Evolutionary conservation across 2,329 filamentous ascomycete species (phyloP).

Genomic region (Stachybotrys chartarum): DNA sequence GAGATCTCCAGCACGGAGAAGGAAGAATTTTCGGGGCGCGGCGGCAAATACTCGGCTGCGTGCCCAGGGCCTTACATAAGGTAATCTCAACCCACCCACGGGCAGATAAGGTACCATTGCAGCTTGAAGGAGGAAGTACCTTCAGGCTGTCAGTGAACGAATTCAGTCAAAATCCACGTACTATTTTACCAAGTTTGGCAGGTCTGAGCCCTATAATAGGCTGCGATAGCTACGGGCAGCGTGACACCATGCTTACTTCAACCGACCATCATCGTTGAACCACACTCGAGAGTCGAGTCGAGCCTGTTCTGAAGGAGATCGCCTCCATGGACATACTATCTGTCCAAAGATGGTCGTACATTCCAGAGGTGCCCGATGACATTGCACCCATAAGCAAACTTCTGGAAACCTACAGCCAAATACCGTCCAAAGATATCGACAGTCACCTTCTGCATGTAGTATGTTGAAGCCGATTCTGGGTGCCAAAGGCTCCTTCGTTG

Average conservation of each 20-base stretch:
- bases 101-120: too few relatives aligned
- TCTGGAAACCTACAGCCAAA: constrained; percentile 30
- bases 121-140: too few relatives aligned
- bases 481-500: neutral
- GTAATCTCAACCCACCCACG: neutral
- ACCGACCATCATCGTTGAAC: too few relatives aligned
- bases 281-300: too few relatives aligned
- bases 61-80: neutral
- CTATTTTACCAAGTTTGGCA: too few relatives aligned
- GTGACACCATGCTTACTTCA: too few relatives aligned
- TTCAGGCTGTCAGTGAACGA: too few relatives aligned
- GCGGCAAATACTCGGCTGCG: constrained; percentile 5
- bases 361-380: constrained; percentile 27
- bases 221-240: too few relatives aligned
- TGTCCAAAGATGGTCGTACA: constrained; percentile 26
- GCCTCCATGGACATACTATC: constrained; percentile 26
- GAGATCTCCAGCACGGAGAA: constrained; percentile 21
- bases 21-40: constrained; percentile 26
- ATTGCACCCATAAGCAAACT: constrained; percentile 27
- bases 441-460: constrained; percentile 27
- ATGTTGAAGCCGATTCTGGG: constrained; percentile 8
- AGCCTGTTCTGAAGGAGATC: neutral
- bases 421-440: constrained; percentile 26
- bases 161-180: too few relatives aligned
- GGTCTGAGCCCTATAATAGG: too few relatives aligned